Conservation (phyloP, 768 basidiomycete species). For the Lactarius indigo region DNA sequence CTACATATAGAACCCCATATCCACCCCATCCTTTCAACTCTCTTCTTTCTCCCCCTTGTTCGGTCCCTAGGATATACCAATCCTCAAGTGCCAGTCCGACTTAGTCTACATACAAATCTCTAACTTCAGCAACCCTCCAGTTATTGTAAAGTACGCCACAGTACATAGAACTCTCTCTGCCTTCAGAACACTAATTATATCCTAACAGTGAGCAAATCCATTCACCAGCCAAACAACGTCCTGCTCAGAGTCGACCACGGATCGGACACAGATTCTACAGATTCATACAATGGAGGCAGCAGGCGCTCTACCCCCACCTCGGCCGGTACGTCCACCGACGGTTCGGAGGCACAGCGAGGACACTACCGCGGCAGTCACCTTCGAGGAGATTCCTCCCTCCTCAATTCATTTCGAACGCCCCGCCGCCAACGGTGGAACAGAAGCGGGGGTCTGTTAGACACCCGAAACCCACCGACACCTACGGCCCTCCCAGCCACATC, state of each 20-base stretch:
- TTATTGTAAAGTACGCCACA: background rate
- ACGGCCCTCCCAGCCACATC: background rate
- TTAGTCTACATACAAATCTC: background rate
- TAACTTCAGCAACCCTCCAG: background rate
- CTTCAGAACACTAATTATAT: background rate
- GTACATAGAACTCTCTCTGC: background rate
- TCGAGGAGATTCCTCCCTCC: slow-evolving; percentile 14
- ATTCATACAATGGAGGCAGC: background rate
- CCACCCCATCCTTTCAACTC: background rate
- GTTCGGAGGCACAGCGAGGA: background rate
- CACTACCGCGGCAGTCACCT: slow-evolving; percentile 20
- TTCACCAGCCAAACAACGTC: background rate
- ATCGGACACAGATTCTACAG: background rate
- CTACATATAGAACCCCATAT: background rate
- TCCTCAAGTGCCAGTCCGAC: too few relatives aligned
- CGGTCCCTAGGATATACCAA: background rate
- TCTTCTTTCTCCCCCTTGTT: background rate
- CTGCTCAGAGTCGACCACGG: background rate
- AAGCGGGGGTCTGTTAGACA: background rate
- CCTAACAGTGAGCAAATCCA: background rate
- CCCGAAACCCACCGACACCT: background rate
- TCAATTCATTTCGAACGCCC: slow-evolving; percentile 12
- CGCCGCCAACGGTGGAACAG: background rate
- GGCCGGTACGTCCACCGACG: too few relatives aligned
- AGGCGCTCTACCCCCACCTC: background rate